phyloP scores from a whole-genome alignment of 768 basidiomycete species.

The Amanita muscaria region DNA sequence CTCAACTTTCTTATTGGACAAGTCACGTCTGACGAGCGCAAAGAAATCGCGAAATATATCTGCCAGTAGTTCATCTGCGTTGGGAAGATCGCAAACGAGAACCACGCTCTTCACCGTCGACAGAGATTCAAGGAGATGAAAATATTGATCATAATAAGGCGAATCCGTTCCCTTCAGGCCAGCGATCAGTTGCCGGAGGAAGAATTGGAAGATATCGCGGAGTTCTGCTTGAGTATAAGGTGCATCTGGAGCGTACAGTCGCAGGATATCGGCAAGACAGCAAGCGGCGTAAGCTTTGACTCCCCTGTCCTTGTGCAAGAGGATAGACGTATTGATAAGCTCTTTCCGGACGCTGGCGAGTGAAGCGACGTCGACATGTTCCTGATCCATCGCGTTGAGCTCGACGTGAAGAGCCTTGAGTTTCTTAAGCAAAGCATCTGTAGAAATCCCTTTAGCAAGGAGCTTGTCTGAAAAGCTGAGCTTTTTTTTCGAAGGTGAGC shows the following conservation, averaged over 20 bases:
- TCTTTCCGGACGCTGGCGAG: constrained; percentile 67
- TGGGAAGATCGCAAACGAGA: constrained; percentile 85
- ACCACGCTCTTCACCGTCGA: constrained; percentile 93
- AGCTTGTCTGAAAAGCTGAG: constrained; percentile 80
- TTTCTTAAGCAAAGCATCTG: constrained; percentile 81
- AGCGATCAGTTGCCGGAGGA: constrained; percentile 74
- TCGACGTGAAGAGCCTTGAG: constrained; percentile 70
- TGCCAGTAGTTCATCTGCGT: constrained; percentile 74
- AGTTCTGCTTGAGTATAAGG: constrained; percentile 87
- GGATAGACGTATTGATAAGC: constrained; percentile 67
- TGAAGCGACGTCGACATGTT: constrained; percentile 66
- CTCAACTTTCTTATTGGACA: constrained; percentile 67
- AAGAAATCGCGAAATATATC: constrained; percentile 84
- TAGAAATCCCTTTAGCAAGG: constrained; percentile 62
- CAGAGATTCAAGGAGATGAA: constrained; percentile 87
- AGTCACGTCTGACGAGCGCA: constrained; percentile 61
- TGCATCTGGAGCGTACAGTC: constrained; percentile 94
- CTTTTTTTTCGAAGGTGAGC: constrained; percentile 46
- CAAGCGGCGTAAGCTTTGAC: constrained; percentile 94
- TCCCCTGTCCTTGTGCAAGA: constrained; percentile 92
- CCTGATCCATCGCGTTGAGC: constrained; percentile 82
- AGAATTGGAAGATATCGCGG: constrained; percentile 95
- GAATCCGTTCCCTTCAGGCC: constrained; percentile 71
- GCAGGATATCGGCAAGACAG: constrained; percentile 88
- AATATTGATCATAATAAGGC: constrained; percentile 88